phyloP scores from a whole-genome alignment of 768 basidiomycete genomes.

The Candolleomyces aberdarensis region DNA sequence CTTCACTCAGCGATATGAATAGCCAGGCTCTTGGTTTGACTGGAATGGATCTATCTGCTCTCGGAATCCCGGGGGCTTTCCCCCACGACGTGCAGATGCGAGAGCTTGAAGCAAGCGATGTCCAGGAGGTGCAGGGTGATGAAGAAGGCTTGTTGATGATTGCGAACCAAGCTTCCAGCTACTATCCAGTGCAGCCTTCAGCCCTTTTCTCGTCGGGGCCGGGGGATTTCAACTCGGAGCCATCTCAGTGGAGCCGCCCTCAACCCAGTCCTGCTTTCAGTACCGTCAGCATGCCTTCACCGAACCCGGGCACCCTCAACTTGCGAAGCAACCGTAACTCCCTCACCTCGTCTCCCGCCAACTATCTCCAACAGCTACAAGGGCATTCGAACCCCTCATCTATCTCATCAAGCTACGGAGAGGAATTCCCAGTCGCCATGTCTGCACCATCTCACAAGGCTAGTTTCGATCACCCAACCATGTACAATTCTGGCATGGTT shows the following conservation, averaged over 20 bases:
- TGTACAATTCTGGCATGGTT: constrained; percentile 44
- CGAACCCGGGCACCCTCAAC: constrained; percentile 26
- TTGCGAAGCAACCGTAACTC: constrained; percentile 25
- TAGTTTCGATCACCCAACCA: constrained; percentile 54
- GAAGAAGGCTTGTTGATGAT: constrained; percentile 52
- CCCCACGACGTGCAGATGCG: constrained; percentile 51
- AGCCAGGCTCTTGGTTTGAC: constrained; percentile 14
- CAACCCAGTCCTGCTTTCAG: constrained; percentile 41
- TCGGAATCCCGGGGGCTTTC: constrained; percentile 12
- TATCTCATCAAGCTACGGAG: constrained; percentile 27
- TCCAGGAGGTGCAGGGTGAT: constrained; percentile 55
- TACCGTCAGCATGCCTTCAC: constrained; percentile 36
- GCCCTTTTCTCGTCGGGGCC: constrained; percentile 16
- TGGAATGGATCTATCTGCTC: constrained; percentile 21
- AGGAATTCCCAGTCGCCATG: constrained; percentile 44
- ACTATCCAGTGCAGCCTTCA: constrained; percentile 11
- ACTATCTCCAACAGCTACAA: constrained; percentile 21
- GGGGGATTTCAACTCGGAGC: constrained; percentile 22
- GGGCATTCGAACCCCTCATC: constrained; percentile 24
- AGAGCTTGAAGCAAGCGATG: constrained; percentile 54
- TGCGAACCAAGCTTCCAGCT: constrained; percentile 9
- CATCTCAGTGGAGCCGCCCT: constrained; percentile 38
- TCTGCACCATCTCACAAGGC: constrained; percentile 72
- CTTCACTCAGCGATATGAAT: constrained; percentile 15
- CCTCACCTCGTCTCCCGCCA: constrained; percentile 22